Evolutionary conservation across 129 eudicot genomes (phyloP), one percentile per base, ranked within the genome.

Genomic region (Smallanthus sonchifolius): DNA sequence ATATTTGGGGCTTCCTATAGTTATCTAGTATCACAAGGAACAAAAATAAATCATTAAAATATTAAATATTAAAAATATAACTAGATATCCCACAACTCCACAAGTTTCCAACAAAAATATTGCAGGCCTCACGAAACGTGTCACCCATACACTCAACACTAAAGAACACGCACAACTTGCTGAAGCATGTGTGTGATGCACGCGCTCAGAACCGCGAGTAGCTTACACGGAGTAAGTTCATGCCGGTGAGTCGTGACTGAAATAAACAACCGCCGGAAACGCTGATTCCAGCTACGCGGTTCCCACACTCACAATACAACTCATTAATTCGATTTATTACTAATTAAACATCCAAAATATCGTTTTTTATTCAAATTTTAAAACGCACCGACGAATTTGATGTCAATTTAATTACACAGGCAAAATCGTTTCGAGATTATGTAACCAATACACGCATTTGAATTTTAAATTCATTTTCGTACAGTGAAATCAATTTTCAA

Each of bases 241-340:
- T 75, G 69, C 63, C 64, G 76, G 40, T 38, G 14, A 24, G 75
- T 57, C 69, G 75, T 16, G 69, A 45, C 19, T 30, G 62, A 47
- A 44, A 62, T 75, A 24, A 65, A 70, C 67, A 63, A 48, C 52
- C 51, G 37, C 75, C 57, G 36, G 35, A 36, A 69, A 77, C 76
- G 64, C 70, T 36, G 42, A 69, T 69, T 77, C 77, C 82, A 78
- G 83, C 83, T 64, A 79, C 61, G 78, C 68, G 78, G 59, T 79
- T 77, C 55, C 71, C 81, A 60, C 71, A 60, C 63, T 36, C 67
- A 79, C 64, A 39, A 72, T 79, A 66, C 68, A 72, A 64, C 74
- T 45, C 74, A 54, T 72, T 51, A 63, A 72, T 34, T 79, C n/a
- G 49, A 63, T 49, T 56, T 38, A 52, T 24, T 30, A 15, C 14